Evolutionary conservation across 2,329 filamentous ascomycete species (phyloP), one percentile per base, ranked within the genome.

Genomic region (Dactylellina sp.): DNA sequence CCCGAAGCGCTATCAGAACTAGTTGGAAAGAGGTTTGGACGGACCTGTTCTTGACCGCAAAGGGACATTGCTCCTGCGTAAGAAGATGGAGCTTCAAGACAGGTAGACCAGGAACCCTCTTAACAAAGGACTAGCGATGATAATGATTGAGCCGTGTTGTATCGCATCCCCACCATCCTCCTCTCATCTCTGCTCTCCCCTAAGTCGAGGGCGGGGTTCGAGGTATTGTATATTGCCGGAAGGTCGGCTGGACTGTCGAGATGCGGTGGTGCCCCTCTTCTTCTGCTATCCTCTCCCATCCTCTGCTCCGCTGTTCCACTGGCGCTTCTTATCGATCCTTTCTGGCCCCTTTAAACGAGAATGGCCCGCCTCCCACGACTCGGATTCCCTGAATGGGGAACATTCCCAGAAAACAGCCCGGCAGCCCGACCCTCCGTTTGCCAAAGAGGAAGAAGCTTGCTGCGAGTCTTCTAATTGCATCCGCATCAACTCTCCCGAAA

Each of bases 191-290:
- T n/a, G n/a, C n/a, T n/a, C n/a, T n/a, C n/a, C n/a, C n/a, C n/a
- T n/a, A n/a, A n/a, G n/a, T n/a, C n/a, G n/a, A n/a, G n/a, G n/a
- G n/a, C n/a, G n/a, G n/a, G n/a, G n/a, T n/a, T n/a, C n/a, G n/a
- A n/a, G n/a, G n/a, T n/a, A n/a, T n/a, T n/a, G n/a, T 32, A 9
- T 32, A 32, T 32, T 9, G 28, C 9, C 28, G 28, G 5, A 32
- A 32, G 28, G 53, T 59, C 68, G 68, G 68, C 59, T 72, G 47
- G 68, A 65, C 60, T 72, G 37, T 65, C 68, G 68, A 59, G 68
- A 72, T 72, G 32, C n/a, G 59, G 68, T 46, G 20, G 37, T 52
- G 44, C 40, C 40, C 50, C 39, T 46, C 40, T 32, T 35, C 9
- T 32, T 53, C 39, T 71, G 57, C 22, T 44, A 57, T 56, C 59